phyloP scores from a whole-genome alignment of 495 filamentous ascomycete genomes.

The Lophium mytilinum region DNA sequence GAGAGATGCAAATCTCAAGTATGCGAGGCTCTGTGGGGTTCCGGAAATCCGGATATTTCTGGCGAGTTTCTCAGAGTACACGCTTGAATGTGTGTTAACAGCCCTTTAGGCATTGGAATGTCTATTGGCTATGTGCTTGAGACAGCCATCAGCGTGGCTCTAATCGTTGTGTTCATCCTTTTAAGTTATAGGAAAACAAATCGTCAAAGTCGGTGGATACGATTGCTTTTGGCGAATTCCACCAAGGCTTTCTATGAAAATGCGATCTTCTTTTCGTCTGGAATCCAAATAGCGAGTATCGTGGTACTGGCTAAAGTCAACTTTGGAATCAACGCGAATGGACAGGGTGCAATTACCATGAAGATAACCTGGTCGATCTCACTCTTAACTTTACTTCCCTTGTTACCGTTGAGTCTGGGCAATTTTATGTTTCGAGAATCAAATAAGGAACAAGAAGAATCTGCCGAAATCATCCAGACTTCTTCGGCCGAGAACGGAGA shows the following conservation, averaged over 20 bases:
- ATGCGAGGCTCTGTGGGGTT: slow-evolving; percentile 3
- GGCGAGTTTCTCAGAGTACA: background rate
- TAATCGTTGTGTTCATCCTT: background rate
- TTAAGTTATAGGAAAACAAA: background rate
- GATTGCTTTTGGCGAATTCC: background rate
- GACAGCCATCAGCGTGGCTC: background rate
- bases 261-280: slow-evolving; percentile 31
- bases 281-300: slow-evolving; percentile 34
- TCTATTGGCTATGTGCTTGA: slow-evolving; percentile 2
- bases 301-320: slow-evolving; percentile 29
- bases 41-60: slow-evolving; percentile 2
- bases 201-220: background rate
- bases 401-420: background rate
- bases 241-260: slow-evolving; percentile 24
- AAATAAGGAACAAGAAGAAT: background rate
- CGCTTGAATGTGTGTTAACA: background rate
- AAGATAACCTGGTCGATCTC: slow-evolving; percentile 30
- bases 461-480: no score
- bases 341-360: slow-evolving; percentile 29
- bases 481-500: no score
- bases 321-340: slow-evolving; percentile 29
- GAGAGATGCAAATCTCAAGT: background rate
- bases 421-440: background rate
- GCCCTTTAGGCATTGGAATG: background rate
- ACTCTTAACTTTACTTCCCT: slow-evolving; percentile 25